Conservation (phyloP, 768 basidiomycete genomes). For the Tricholoma sp. region DNA sequence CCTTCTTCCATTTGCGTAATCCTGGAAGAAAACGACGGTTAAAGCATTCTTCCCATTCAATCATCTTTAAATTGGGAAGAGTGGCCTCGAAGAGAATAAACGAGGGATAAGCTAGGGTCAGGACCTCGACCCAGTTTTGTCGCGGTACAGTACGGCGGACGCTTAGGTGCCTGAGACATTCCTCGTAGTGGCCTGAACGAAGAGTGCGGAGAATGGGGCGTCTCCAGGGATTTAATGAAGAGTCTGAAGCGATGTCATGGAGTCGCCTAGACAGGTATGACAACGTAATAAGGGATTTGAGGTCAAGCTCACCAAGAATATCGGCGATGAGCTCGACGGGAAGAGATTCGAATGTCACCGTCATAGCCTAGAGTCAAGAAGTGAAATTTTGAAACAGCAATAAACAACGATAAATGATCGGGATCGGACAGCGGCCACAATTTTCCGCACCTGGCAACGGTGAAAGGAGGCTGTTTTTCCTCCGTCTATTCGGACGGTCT, state of each 20-base stretch:
- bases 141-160: conserved; percentile 61
- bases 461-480: too few species aligned
- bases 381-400: neutral
- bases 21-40: conserved; percentile 66
- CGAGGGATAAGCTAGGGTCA: conserved; percentile 53
- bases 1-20: conserved; percentile 69
- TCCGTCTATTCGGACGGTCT: too few species aligned
- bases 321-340: conserved; percentile 77
- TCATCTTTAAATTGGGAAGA: conserved; percentile 57
- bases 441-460: too few species aligned
- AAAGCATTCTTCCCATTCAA: conserved; percentile 76
- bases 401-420: neutral
- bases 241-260: conserved; percentile 52
- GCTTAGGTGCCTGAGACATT: conserved; percentile 51
- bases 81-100: conserved; percentile 67
- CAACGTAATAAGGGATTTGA: conserved; percentile 51
- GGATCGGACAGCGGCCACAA: too few species aligned
- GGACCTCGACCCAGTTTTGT: conserved; percentile 76
- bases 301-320: conserved; percentile 63
- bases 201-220: conserved; percentile 61
- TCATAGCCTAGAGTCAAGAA: neutral
- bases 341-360: conserved; percentile 38
- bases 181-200: conserved; percentile 40
- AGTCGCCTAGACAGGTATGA: conserved; percentile 61
- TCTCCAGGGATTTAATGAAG: conserved; percentile 72